A percentile compares a stretch with the other conserved stretches of the same genome.
Evolutionary conservation across 345 rosid genomes (phyloP).

Genomic region (Rhodomyrtus tomentosa): DNA sequence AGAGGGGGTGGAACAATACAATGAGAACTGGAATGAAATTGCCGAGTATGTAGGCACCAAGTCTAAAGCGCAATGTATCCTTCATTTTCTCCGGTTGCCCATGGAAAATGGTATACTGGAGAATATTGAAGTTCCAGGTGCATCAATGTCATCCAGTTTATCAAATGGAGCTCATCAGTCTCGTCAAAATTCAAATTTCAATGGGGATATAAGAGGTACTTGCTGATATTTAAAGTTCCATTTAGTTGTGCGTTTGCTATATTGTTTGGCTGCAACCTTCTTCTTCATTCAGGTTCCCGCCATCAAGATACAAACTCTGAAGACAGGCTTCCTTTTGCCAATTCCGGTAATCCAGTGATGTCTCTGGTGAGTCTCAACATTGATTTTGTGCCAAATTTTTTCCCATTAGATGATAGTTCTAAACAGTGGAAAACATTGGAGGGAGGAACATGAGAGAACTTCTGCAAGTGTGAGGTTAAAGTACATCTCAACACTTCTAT

Average conservation of each 20-base stretch:
- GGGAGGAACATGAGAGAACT: neutral
- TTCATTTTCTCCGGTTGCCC: conserved; percentile 84
- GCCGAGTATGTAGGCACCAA: conserved; percentile 92
- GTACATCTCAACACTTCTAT: neutral
- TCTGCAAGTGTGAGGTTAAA: neutral
- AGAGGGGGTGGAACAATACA: conserved; percentile 83
- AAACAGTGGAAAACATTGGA: neutral
- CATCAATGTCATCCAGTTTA: conserved; percentile 19
- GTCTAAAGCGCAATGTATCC: conserved; percentile 94
- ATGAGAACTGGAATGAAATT: conserved; percentile 83
- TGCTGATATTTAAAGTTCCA: neutral
- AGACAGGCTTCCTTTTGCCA: conserved; percentile 69
- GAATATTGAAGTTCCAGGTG: conserved; percentile 64
- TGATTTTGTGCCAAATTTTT: neutral
- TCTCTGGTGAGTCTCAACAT: conserved; percentile 48
- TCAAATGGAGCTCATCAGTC: conserved; percentile 42
- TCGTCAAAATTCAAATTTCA: conserved; percentile 27
- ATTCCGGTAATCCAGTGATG: conserved; percentile 91
- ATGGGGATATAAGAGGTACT: conserved; percentile 50
- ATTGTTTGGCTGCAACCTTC: neutral
- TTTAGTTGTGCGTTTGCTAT: neutral
- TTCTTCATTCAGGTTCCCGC: conserved; percentile 25
- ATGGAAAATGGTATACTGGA: conserved; percentile 82
- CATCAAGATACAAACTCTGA: conserved; percentile 48
- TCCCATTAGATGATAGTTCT: neutral